Base-by-base conservation (phyloP, 352 stramenopile genomes). In the Saprolegnia diclina region DNA sequence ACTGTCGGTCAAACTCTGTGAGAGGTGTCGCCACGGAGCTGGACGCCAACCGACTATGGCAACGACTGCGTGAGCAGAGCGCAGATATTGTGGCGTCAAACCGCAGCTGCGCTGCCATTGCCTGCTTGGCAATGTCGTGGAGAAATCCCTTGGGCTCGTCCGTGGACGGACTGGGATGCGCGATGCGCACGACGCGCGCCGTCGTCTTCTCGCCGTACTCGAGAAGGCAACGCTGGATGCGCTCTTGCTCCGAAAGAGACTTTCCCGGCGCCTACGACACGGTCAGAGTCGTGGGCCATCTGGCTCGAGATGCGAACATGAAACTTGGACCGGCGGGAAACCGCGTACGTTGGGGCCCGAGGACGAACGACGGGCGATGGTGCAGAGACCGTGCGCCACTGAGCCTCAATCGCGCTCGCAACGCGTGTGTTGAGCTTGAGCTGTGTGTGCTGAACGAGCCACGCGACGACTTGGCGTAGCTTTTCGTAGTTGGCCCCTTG, bases 151-250 rank as follows among this genome's bases (percentile, higher is more conserved):
- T 59, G 9, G 5, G 6, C 14, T 4, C 4, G 21, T 19, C 9
- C 21, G 52, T 5, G 21, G 26, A 22, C 35, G 13, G 14, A 32
- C 21, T 13, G 21, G 6, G 24, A 29, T 5, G 4, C 21, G 7
- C 6, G 54, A 7, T 29, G 32, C 32, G 24, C 24, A 5, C 6
- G 66, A 59, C 71, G 56, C 53, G 53, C 3, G 37, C 53, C 0
- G 64, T 62, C 4, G 91, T 75, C 22, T 79, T 73, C 67, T 94
- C 83, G 61, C 85, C 85, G 66, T 91, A 94, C 65, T 94, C 85
- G 13, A 94, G 67, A 62, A 94, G 73, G 64, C 85, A 94, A n/a
- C 78, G 76, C 65, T 94, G 85, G 64, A 92, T 82, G 37, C 88
- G 65, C 37, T 77, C 82, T 65, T 94, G 82, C 35, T 94, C 85